Conservation (phyloP, 208 protist species). For the Zelonia costaricensis region DNA sequence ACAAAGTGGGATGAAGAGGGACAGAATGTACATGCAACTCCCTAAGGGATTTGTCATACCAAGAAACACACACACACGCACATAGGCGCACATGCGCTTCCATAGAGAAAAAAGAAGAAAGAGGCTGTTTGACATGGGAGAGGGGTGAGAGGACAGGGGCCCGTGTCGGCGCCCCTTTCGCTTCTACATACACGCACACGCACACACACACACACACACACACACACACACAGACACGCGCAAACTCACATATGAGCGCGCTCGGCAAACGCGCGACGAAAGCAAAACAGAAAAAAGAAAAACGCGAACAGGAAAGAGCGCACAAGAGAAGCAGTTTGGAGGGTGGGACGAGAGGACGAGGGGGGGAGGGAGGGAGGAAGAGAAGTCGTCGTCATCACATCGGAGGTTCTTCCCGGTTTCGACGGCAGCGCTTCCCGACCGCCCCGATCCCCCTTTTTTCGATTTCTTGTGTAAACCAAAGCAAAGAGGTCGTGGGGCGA, state of each 20-base stretch:
- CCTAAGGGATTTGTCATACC: background rate
- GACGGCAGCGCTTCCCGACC: no score
- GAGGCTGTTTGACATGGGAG: background rate
- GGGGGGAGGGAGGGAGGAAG: no score
- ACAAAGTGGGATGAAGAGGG: background rate
- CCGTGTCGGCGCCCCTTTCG: background rate
- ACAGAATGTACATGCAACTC: no score
- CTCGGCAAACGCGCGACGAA: no score
- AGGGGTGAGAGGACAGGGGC: background rate
- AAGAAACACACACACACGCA: background rate
- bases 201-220: background rate
- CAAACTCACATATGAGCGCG: background rate
- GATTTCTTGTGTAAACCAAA: no score
- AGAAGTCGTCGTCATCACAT: no score
- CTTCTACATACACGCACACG: constrained; percentile 10
- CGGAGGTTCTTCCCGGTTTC: no score
- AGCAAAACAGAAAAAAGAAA: constrained; percentile 13
- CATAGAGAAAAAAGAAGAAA: background rate
- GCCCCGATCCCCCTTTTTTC: no score
- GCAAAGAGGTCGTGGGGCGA: no score
- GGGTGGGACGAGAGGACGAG: no score
- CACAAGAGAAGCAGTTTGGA: no score
- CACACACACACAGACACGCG: background rate
- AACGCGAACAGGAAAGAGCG: no score
- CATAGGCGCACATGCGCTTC: background rate